phyloP scores from a whole-genome alignment of 345 rosid genomes.

The Isatis tinctoria region DNA sequence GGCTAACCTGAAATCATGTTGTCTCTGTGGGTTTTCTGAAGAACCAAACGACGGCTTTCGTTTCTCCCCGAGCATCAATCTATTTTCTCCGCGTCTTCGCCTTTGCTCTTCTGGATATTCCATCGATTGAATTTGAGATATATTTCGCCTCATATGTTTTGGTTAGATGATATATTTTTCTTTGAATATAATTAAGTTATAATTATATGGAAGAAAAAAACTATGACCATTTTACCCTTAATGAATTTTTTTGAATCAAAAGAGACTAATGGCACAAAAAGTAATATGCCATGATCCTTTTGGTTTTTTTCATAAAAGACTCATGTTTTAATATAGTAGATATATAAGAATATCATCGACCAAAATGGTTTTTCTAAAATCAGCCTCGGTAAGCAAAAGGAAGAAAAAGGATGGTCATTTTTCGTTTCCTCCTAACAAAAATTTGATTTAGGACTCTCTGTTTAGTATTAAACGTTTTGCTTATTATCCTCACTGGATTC shows the following conservation, averaged over 20 bases:
- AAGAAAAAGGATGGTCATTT: not conserved
- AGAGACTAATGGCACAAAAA: too few relatives aligned
- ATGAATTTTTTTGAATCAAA: too few relatives aligned
- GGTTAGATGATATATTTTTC: too few relatives aligned
- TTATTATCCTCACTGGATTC: not conserved
- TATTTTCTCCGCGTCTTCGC: slow-evolving; percentile 54
- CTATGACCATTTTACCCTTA: too few relatives aligned
- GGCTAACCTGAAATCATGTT: slow-evolving; percentile 37
- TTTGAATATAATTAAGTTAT: too few relatives aligned
- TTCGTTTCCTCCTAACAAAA: not conserved
- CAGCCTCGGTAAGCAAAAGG: not conserved
- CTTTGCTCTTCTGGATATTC: slow-evolving; percentile 56
- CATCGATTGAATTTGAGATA: slow-evolving; percentile 31
- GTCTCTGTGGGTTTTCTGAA: slow-evolving; percentile 21
- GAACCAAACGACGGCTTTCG: slow-evolving; percentile 46
- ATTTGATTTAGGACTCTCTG: not conserved
- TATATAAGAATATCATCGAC: too few relatives aligned
- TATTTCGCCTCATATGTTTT: too few relatives aligned
- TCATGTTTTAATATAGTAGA: too few relatives aligned
- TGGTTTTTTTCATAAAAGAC: too few relatives aligned
- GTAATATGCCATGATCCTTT: too few relatives aligned
- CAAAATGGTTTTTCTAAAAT: not conserved
- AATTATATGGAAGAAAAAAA: too few relatives aligned
- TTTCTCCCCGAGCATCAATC: slow-evolving; percentile 52
- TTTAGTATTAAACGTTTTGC: not conserved